Evolutionary conservation across 768 basidiomycete genomes (phyloP).

Genomic region (Suillus luteus): DNA sequence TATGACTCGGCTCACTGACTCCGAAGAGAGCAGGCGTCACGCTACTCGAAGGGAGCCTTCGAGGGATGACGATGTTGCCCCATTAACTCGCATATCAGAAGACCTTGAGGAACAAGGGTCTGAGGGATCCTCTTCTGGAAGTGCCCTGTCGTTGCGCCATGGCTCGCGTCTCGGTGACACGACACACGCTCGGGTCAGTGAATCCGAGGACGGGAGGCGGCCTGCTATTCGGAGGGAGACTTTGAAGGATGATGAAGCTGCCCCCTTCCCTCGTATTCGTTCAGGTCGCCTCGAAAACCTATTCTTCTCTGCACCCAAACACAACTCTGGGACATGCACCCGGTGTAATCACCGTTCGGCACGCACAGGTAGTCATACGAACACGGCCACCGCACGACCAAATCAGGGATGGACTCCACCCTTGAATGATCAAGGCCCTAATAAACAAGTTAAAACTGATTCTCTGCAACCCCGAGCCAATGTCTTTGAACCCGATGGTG

Average conservation of each 20-base stretch:
- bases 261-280: conserved; percentile 83
- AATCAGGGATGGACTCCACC: neutral
- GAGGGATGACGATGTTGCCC: neutral
- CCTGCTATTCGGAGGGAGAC: neutral
- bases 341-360: conserved; percentile 52
- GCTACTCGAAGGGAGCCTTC: neutral
- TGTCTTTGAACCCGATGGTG: neutral
- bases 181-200: neutral
- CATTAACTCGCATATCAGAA: conserved; percentile 47
- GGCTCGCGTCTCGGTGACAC: neutral
- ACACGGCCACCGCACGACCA: neutral
- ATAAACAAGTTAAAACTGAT: conserved; percentile 52
- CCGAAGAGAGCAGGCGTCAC: neutral
- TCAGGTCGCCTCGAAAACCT: conserved; percentile 76
- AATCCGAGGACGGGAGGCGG: neutral
- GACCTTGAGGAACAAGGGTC: conserved; percentile 70
- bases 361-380: neutral
- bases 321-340: conserved; percentile 68
- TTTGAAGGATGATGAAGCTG: conserved; percentile 32
- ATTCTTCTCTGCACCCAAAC: conserved; percentile 80
- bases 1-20: conserved; percentile 3
- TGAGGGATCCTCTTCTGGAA: conserved; percentile 37
- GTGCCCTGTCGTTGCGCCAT: neutral
- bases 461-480: conserved; percentile 8
- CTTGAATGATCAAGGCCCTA: conserved; percentile 34